Percentiles rank a stretch among this genome's conserved stretches.
Evolutionary conservation across 805 yeast genomes (phyloP).

Genomic region (Saccharomycopsis javanensis): DNA sequence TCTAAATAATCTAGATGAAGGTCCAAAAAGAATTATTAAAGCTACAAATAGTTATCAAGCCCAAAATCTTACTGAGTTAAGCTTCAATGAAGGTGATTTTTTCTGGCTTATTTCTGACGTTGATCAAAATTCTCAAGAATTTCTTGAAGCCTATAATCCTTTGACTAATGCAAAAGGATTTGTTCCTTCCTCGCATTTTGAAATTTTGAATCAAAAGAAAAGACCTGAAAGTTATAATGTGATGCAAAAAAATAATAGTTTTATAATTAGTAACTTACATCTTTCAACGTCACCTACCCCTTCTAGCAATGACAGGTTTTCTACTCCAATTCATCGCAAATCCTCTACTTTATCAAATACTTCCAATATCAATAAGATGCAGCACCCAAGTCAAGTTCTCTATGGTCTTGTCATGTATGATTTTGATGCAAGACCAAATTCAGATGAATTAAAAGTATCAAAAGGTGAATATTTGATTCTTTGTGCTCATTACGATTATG

Average conservation of each 20-base stretch:
- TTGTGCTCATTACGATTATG: slow-evolving; percentile 92
- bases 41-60: slow-evolving; percentile 63
- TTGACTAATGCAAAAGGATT: slow-evolving; percentile 65
- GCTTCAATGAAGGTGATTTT: slow-evolving; percentile 76
- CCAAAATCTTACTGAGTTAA: slow-evolving; percentile 57
- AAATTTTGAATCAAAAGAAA: slow-evolving; percentile 39
- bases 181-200: slow-evolving; percentile 82
- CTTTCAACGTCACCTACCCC: slow-evolving; percentile 21
- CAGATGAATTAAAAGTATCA: slow-evolving; percentile 75
- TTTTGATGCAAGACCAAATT: slow-evolving; percentile 64
- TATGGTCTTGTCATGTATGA: slow-evolving; percentile 84
- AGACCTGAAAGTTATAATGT: slow-evolving; percentile 23
- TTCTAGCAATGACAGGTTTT: slow-evolving; percentile 13
- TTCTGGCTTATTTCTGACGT: slow-evolving; percentile 62
- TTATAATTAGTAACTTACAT: slow-evolving; percentile 20
- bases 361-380: slow-evolving; percentile 20
- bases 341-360: slow-evolving; percentile 21
- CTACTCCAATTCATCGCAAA: slow-evolving; percentile 1
- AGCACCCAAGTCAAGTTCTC: slow-evolving; percentile 31
- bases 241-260: slow-evolving; percentile 20
- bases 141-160: slow-evolving; percentile 89
- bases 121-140: slow-evolving; percentile 42
- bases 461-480: slow-evolving; percentile 87
- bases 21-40: slow-evolving; percentile 76
- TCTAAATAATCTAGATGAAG: slow-evolving; percentile 26